phyloP scores from a whole-genome alignment of 1,284 basidiomycete species.

The Austroboletus rostrupii region DNA sequence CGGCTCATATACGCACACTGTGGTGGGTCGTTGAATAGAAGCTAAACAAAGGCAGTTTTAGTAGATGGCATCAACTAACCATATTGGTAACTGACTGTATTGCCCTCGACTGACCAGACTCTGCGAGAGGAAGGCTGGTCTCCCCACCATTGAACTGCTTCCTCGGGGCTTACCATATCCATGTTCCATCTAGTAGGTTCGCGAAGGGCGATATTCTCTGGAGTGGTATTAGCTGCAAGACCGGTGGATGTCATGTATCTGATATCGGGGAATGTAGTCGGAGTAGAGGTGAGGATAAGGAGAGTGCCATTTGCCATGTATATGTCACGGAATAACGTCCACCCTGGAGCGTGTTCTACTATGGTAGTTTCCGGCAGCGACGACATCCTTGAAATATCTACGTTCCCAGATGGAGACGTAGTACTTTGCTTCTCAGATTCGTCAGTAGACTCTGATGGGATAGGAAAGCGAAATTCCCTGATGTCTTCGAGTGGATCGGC shows the following conservation, averaged over 20 bases:
- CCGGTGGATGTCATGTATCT: conserved; percentile 69
- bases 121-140: conserved; percentile 34
- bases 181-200: conserved; percentile 65
- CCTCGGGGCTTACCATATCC: conserved; percentile 52
- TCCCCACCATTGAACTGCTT: conserved; percentile 65
- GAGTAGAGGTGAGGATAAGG: conserved; percentile 52
- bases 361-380: conserved; percentile 49
- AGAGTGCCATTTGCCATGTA: conserved; percentile 79
- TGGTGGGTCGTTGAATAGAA: conserved; percentile 61
- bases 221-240: conserved; percentile 51
- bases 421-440: not conserved
- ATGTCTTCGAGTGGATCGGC: conserved; percentile 12
- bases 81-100: conserved; percentile 46
- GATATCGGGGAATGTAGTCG: conserved; percentile 54
- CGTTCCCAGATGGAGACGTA: not conserved
- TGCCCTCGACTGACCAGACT: conserved; percentile 65
- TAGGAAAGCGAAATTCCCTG: not conserved
- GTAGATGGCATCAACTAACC: not conserved
- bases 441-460: not conserved
- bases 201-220: conserved; percentile 60
- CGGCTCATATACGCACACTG: conserved; percentile 41
- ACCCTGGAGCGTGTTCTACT: conserved; percentile 67
- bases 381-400: conserved; percentile 9
- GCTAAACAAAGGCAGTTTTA: conserved; percentile 29
- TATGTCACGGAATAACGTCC: conserved; percentile 76